Conservation (phyloP, 805 yeast genomes). For the Wickerhamomyces rabaulensis region DNA sequence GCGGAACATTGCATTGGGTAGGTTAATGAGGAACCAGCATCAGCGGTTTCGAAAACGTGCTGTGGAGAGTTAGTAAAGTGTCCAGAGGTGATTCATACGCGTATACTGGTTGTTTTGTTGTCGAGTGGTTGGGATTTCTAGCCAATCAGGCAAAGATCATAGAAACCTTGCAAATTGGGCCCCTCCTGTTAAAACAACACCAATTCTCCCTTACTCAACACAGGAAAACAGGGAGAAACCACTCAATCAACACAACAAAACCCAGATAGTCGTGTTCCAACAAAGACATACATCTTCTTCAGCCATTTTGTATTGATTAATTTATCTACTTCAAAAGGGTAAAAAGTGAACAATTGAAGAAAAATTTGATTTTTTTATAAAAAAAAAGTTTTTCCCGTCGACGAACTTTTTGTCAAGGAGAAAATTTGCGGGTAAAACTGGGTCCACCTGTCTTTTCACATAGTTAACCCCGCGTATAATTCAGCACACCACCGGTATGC, state of each 20-base stretch:
- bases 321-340: not conserved
- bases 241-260: not conserved
- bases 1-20: constrained; percentile 99
- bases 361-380: not conserved
- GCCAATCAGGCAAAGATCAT: too few relatives aligned
- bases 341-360: not conserved
- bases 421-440: constrained; percentile 2
- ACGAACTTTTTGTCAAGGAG: not conserved
- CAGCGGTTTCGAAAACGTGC: constrained; percentile 97
- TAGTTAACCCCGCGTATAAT: too few relatives aligned
- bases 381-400: not conserved
- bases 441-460: not conserved
- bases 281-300: constrained; percentile 25
- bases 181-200: not conserved
- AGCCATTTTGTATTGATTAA: constrained; percentile 19
- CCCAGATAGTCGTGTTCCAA: too few relatives aligned
- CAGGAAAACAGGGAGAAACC: not conserved
- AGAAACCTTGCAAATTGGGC: too few relatives aligned
- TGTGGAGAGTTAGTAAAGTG: constrained; percentile 24
- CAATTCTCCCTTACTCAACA: not conserved
- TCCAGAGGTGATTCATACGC: too few relatives aligned
- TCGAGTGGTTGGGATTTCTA: too few relatives aligned
- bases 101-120: too few relatives aligned
- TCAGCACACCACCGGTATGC: not conserved
- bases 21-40: constrained; percentile 98